phyloP scores from a whole-genome alignment of 768 basidiomycete species.

The Suillus fuscotomentosus region DNA sequence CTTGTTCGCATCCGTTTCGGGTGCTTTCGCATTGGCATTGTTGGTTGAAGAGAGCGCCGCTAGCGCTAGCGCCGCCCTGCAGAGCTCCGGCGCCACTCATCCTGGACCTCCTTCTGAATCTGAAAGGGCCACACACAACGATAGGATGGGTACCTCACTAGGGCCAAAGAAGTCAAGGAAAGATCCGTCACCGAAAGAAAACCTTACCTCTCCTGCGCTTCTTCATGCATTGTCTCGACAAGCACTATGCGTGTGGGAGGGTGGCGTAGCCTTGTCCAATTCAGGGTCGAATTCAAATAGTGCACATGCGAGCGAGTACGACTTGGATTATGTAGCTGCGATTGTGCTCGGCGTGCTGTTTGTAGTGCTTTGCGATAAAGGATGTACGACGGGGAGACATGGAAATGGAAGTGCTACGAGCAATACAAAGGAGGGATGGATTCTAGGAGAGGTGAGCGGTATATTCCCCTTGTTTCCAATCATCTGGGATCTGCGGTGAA shows the following conservation, averaged over 20 bases:
- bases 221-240: constrained; percentile 51
- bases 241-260: constrained; percentile 43
- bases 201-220: constrained; percentile 32
- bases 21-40: constrained; percentile 60
- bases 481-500: neutral
- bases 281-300: neutral
- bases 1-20: constrained; percentile 60
- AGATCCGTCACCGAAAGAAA: constrained; percentile 23
- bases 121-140: neutral
- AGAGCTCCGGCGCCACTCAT: neutral
- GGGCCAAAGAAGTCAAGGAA: neutral
- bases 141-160: neutral
- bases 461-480: neutral
- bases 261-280: constrained; percentile 5
- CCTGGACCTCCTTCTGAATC: constrained; percentile 16
- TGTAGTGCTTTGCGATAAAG: constrained; percentile 50
- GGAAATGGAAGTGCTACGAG: neutral
- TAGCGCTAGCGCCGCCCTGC: constrained; percentile 5
- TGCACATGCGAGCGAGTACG: constrained; percentile 34
- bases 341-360: constrained; percentile 56
- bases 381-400: constrained; percentile 29
- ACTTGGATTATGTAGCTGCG: constrained; percentile 59
- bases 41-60: constrained; percentile 26
- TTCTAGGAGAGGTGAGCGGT: constrained; percentile 1
- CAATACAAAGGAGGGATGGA: neutral